Base-by-base conservation (phyloP, 1,139 yeast genomes). In the Barnettozyma hawaiiensis region DNA sequence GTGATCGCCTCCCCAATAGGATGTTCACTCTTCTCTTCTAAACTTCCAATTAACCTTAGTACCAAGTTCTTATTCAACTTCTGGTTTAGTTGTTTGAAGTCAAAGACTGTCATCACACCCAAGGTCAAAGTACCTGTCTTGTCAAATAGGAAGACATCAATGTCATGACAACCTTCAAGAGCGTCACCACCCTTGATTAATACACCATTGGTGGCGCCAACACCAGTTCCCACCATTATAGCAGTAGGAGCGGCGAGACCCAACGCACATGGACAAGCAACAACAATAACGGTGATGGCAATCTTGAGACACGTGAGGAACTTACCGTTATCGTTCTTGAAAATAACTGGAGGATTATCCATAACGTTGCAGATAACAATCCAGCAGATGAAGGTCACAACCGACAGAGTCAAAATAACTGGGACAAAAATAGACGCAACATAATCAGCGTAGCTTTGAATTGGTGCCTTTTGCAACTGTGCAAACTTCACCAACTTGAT, bases 191-290 rank as follows among this genome's bases (percentile, higher is more conserved):
- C 96, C 63, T 92, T 92, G 55, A 94, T 85, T 43, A 94, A 70
- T 11, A 92, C 85, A 21, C 98, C 98, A 62, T 87, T 72, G 11
- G 76, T 65, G 0, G 98, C 97, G 29, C 96, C 97, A 23, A 87
- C 84, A 21, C 98, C 98, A 2, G 97, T 90, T 7, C 97, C 98
- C 5, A 92, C 98, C 97, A 92, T 90, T 4, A 94, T 86, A 0
- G 98, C 98, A 1, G 98, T 92, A 0, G 98, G 98, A 0, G 98
- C 95, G 8, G 97, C 97, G 41, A 92, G 71, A 2, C 98, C 98
- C 26, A 92, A 68, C 0, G 97, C 97, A 72, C 97, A 92, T 0
- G 98, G 98, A 64, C 98, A 92, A 0, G 98, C 98, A 38, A 92
- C 97, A 11, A 92, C 96, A 52, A 92, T 76, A 8, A 92, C 98